These are phyloP conservation scores for Trichoderma gamsii DNA, from an alignment of 495 filamentous ascomycete genomes.

Conservation along the genomic window DNA sequence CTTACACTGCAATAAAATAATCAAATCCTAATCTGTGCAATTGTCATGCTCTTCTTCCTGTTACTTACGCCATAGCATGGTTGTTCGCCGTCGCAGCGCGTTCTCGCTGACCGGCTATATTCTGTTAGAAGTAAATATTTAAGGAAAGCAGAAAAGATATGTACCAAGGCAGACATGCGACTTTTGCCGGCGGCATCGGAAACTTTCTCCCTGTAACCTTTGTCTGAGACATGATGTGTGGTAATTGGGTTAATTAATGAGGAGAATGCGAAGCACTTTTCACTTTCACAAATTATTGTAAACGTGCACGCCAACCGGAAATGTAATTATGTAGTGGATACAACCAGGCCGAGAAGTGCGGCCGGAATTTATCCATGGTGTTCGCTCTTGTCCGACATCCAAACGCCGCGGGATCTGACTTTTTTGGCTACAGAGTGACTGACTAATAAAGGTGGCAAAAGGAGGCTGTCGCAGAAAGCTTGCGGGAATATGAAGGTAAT, in stretches of 20 bases:
- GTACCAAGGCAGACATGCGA: not conserved
- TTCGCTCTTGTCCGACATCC: not conserved
- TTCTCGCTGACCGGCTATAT: not conserved
- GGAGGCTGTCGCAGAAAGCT: not conserved
- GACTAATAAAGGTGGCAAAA: not conserved
- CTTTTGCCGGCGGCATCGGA: not conserved
- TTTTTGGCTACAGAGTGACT: not conserved
- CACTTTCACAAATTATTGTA: not conserved
- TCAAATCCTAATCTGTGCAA: too few relatives aligned
- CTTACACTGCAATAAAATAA: not conserved
- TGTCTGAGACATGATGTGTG: not conserved
- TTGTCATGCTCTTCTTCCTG: too few relatives aligned
- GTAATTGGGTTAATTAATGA: not conserved
- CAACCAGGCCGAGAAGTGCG: not conserved
- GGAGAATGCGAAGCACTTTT: not conserved
- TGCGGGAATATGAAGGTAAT: constrained; percentile 1
- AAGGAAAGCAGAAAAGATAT: not conserved
- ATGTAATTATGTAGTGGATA: not conserved
- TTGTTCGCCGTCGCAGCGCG: not conserved
- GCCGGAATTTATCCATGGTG: not conserved
- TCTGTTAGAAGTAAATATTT: not conserved
- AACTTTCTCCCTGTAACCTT: not conserved
- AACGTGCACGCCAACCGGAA: not conserved
- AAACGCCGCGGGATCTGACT: not conserved
- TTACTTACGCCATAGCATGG: not conserved